Evolutionary conservation across 208 protist genomes (phyloP).

Genomic region (Acanthamoeba triangularis): DNA sequence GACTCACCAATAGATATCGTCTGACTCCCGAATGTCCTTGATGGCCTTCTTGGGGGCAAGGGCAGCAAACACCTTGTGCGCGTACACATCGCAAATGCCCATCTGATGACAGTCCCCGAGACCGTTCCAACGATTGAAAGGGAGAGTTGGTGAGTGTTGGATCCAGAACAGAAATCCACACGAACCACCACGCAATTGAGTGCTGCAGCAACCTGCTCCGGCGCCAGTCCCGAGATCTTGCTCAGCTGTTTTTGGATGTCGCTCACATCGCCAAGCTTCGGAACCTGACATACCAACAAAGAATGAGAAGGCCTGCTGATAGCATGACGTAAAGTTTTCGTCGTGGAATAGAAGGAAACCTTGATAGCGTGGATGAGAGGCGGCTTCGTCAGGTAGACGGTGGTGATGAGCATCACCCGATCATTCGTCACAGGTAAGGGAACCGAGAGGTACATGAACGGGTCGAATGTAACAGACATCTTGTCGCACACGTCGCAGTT

Average conservation of each 20-base stretch:
- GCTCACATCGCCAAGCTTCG: conserved; percentile 21
- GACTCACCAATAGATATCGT: conserved; percentile 39
- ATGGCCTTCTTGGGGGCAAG: not conserved
- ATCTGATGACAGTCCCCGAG: not conserved
- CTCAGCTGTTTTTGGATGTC: not conserved
- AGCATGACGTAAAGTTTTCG: too few relatives aligned
- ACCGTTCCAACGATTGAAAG: too few relatives aligned
- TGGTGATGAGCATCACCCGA: conserved; percentile 19
- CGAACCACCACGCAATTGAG: too few relatives aligned
- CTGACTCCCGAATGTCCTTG: not conserved
- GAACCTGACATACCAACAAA: not conserved
- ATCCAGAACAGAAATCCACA: too few relatives aligned
- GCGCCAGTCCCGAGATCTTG: not conserved
- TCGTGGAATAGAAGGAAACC: not conserved
- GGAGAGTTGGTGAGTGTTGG: too few relatives aligned
- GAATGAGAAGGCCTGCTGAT: not conserved
- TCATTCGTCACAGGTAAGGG: not conserved
- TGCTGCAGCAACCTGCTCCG: not conserved
- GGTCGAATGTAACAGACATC: conserved; percentile 87
- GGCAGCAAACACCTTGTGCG: conserved; percentile 34
- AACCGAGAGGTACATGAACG: conserved; percentile 83
- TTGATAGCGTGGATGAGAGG: not conserved
- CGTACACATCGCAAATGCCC: conserved; percentile 20
- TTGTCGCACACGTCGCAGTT: conserved; percentile 81
- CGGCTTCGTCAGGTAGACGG: not conserved